phyloP scores from a whole-genome alignment of 2,329 filamentous ascomycete species.

The Ophiostoma populinum region DNA sequence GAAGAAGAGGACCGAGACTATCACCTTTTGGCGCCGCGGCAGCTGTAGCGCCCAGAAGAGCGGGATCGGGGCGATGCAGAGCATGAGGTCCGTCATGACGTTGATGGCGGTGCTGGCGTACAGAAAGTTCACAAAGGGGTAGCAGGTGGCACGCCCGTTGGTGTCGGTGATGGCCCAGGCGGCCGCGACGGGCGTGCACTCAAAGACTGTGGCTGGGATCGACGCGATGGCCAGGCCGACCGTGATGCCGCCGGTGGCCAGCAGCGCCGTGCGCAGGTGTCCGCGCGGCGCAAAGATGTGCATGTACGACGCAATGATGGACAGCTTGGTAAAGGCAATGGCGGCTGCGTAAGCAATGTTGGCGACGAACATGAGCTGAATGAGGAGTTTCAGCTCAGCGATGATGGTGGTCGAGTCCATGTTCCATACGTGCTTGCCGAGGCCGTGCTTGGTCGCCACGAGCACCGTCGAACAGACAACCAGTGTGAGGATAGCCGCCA shows the following conservation, averaged over 20 bases:
- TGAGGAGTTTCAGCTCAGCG: conserved; percentile 9
- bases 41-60: conserved; percentile 16
- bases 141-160: conserved; percentile 13
- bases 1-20: conserved; percentile 16
- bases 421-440: conserved; percentile 16
- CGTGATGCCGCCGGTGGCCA: conserved; percentile 17
- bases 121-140: conserved; percentile 14
- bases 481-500: conserved; percentile 13
- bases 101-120: conserved; percentile 16
- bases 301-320: conserved; percentile 16
- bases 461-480: conserved; percentile 11
- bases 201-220: conserved; percentile 15
- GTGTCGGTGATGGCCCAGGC: conserved; percentile 15
- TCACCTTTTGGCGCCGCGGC: conserved; percentile 13
- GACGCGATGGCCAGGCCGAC: conserved; percentile 13
- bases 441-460: conserved; percentile 11
- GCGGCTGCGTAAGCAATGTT: conserved; percentile 15
- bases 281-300: conserved; percentile 17
- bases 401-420: conserved; percentile 10
- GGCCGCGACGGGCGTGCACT: conserved; percentile 14
- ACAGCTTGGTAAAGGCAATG: conserved; percentile 16
- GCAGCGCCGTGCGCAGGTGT: conserved; percentile 15
- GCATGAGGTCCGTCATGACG: conserved; percentile 15
- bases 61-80: conserved; percentile 16
- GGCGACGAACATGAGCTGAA: conserved; percentile 14